Conservation (phyloP, 148 eudicot species). For the Beta vulgaris region DNA sequence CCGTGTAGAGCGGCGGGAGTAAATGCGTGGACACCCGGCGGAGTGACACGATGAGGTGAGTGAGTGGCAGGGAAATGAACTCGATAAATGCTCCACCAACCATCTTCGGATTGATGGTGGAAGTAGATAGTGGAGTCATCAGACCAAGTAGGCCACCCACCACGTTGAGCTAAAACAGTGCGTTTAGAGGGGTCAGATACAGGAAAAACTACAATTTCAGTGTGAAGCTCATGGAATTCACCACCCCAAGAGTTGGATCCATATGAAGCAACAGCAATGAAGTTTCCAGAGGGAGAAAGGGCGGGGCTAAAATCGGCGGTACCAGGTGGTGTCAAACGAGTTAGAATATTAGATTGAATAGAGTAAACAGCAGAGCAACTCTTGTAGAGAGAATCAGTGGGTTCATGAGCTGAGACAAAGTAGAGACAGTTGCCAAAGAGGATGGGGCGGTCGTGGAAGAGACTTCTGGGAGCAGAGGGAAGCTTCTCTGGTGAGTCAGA, state of each 20-base stretch:
- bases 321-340: constrained; percentile 56
- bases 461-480: constrained; percentile 35
- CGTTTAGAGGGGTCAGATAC: constrained; percentile 43
- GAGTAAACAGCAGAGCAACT: constrained; percentile 68
- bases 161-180: constrained; percentile 42
- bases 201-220: constrained; percentile 59
- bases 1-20: constrained; percentile 64
- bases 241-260: constrained; percentile 61
- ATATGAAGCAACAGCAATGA: constrained; percentile 66
- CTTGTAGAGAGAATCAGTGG: constrained; percentile 32
- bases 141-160: constrained; percentile 87
- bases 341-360: background rate
- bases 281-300: constrained; percentile 48
- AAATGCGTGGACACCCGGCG: constrained; percentile 70
- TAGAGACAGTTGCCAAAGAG: constrained; percentile 33
- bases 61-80: constrained; percentile 30
- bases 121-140: constrained; percentile 60
- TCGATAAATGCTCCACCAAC: constrained; percentile 85
- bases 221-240: constrained; percentile 57
- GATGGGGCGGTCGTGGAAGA: constrained; percentile 70
- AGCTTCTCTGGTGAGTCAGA: constrained; percentile 23
- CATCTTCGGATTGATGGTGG: constrained; percentile 71
- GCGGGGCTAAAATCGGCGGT: constrained; percentile 78
- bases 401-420: constrained; percentile 60
- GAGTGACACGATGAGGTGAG: constrained; percentile 54